Evolutionary conservation across 2,329 filamentous ascomycete species (phyloP).

Genomic region (Penicillium thymicola): DNA sequence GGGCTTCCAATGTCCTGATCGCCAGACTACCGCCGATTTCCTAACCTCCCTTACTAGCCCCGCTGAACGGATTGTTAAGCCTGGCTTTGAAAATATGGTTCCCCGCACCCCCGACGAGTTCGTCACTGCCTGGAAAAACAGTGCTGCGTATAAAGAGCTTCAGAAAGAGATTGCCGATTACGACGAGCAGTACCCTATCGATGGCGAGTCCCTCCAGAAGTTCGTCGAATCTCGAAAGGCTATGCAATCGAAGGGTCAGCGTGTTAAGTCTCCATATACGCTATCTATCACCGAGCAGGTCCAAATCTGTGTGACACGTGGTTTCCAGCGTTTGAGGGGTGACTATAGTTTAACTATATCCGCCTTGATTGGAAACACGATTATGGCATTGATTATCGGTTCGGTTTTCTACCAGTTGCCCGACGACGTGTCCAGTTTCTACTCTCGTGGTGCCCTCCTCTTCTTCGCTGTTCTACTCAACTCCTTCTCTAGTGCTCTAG

Average conservation of each 20-base stretch:
- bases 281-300: constrained; percentile 75
- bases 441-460: constrained; percentile 71
- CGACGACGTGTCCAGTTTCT: constrained; percentile 68
- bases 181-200: constrained; percentile 42
- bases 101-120: constrained; percentile 71
- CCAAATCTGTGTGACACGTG: constrained; percentile 73
- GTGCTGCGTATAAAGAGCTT: constrained; percentile 45
- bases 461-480: constrained; percentile 89
- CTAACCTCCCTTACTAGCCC: constrained; percentile 68
- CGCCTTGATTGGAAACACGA: constrained; percentile 64
- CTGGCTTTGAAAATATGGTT: constrained; percentile 61
- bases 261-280: constrained; percentile 75
- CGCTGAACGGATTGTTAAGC: constrained; percentile 54
- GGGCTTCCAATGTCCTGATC: constrained; percentile 66
- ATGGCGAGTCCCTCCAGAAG: constrained; percentile 39
- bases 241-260: constrained; percentile 47
- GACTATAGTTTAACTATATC: constrained; percentile 73
- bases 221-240: constrained; percentile 44
- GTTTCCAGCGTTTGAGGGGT: constrained; percentile 70
- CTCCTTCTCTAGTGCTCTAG: constrained; percentile 74
- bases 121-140: constrained; percentile 55
- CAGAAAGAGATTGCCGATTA: constrained; percentile 46
- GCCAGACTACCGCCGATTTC: constrained; percentile 70
- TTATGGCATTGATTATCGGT: constrained; percentile 73
- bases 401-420: constrained; percentile 78